phyloP scores from a whole-genome alignment of 2,329 filamentous ascomycete species.

The Sporothrix mexicana region DNA sequence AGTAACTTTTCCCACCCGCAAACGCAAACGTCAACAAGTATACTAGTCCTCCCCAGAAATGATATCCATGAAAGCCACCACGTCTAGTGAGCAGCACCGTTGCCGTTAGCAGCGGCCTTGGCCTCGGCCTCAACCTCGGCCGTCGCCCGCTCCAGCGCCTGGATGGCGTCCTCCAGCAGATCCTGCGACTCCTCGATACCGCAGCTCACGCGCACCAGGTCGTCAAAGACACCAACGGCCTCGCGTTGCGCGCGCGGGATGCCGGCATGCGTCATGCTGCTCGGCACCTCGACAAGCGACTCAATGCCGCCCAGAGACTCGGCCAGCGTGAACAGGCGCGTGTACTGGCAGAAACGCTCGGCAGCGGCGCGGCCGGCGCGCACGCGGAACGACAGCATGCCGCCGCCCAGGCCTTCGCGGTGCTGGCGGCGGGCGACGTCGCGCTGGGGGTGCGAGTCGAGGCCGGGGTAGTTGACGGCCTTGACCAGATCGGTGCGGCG shows the following conservation, averaged over 20 bases:
- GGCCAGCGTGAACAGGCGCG: slow-evolving; percentile 88
- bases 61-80: too few species aligned
- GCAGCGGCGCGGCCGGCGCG: slow-evolving; percentile 84
- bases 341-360: slow-evolving; percentile 88
- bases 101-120: slow-evolving; percentile 13
- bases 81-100: slow-evolving; percentile 20
- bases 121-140: slow-evolving; percentile 32
- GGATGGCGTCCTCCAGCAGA: slow-evolving; percentile 78
- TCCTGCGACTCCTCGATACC: slow-evolving; percentile 92
- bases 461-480: slow-evolving; percentile 92
- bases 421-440: slow-evolving; percentile 88
- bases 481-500: slow-evolving; percentile 76
- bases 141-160: slow-evolving; percentile 75
- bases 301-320: slow-evolving; percentile 91
- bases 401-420: slow-evolving; percentile 90
- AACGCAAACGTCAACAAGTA: not conserved
- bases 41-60: not conserved
- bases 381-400: slow-evolving; percentile 97
- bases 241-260: slow-evolving; percentile 91
- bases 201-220: slow-evolving; percentile 90
- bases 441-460: slow-evolving; percentile 85
- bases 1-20: slow-evolving; percentile 8
- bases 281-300: slow-evolving; percentile 87
- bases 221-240: slow-evolving; percentile 91
- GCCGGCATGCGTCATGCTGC: slow-evolving; percentile 95